Conservation (phyloP, 441 rosid species). For the Croton laevigatus region DNA sequence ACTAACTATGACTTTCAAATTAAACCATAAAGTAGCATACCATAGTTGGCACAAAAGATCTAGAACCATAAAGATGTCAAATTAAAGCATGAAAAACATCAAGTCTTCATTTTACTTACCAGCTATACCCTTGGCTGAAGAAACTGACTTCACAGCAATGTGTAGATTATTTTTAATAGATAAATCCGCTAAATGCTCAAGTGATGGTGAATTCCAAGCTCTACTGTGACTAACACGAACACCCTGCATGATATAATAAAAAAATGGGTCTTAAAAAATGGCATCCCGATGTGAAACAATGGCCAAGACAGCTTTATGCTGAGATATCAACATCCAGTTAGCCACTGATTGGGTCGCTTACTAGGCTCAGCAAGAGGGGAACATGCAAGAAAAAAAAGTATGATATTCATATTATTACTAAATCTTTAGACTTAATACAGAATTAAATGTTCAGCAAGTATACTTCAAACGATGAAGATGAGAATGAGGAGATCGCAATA, state of each 20-base stretch:
- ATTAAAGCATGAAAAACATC: constrained; percentile 9
- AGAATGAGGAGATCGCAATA: not conserved
- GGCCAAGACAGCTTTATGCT: not conserved
- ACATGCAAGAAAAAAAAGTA: not conserved
- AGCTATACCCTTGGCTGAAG: constrained; percentile 28
- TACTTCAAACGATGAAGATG: not conserved
- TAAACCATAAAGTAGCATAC: not conserved
- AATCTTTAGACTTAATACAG: not conserved
- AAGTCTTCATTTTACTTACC: constrained; percentile 32
- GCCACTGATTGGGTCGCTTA: not conserved
- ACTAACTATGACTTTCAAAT: not conserved
- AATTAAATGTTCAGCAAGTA: not conserved
- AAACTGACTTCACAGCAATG: constrained; percentile 28
- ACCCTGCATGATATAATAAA: constrained; percentile 43
- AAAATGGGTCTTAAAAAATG: not conserved
- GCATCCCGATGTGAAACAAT: not conserved
- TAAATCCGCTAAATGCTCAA: constrained; percentile 25
- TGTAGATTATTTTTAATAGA: constrained; percentile 25
- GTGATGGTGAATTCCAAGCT: constrained; percentile 36
- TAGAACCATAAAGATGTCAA: not conserved
- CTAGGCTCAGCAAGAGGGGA: not conserved
- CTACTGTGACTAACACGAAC: constrained; percentile 38
- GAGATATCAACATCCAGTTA: not conserved
- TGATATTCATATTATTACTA: not conserved
- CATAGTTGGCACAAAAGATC: not conserved